phyloP scores from a whole-genome alignment of 2,329 filamentous ascomycete genomes.

The Fusarium napiforme region DNA sequence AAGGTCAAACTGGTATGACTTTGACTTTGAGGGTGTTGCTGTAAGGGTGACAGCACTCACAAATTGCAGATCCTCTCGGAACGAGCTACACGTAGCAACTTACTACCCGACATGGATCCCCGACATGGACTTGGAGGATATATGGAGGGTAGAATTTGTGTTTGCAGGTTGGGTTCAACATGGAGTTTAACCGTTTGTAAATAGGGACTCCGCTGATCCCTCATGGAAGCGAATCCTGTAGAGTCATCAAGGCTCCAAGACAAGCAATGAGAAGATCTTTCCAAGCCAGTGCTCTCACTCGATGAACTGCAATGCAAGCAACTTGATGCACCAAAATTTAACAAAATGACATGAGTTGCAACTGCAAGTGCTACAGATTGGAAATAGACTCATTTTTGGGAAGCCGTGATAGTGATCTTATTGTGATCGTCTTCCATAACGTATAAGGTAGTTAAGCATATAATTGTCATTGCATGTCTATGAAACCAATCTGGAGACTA shows the following conservation, averaged over 20 bases:
- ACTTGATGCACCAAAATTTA: background rate
- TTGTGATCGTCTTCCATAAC: background rate
- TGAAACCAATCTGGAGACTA: background rate
- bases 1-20: slow-evolving; percentile 38
- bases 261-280: slow-evolving; percentile 32
- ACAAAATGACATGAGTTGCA: background rate
- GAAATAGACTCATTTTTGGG: background rate
- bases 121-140: background rate
- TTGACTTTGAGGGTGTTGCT: slow-evolving; percentile 46
- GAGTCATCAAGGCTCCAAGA: slow-evolving; percentile 24
- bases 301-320: background rate
- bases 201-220: slow-evolving; percentile 1
- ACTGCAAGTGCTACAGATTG: background rate
- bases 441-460: background rate
- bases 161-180: background rate
- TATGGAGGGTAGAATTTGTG: background rate
- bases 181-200: background rate
- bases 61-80: slow-evolving; percentile 48
- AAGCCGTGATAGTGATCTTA: background rate
- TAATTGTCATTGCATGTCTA: background rate
- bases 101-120: background rate
- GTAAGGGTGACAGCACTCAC: slow-evolving; percentile 45
- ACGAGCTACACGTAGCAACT: slow-evolving; percentile 45
- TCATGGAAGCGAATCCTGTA: slow-evolving; percentile 19
- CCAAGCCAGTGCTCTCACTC: background rate